Evolutionary conservation across 148 eudicot species (phyloP).

Genomic region (Chenopodium album): DNA sequence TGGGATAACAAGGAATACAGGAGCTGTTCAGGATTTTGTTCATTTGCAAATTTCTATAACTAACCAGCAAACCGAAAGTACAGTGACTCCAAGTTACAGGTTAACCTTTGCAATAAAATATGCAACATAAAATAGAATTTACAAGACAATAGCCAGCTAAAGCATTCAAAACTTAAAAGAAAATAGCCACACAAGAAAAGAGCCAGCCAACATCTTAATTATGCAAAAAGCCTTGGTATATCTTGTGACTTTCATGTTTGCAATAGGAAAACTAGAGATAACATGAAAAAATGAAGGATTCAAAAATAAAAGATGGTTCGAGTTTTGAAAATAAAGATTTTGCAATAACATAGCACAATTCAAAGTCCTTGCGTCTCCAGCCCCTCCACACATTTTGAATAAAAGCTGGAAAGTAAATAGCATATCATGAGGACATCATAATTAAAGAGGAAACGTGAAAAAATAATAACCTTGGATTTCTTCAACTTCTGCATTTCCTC

Average conservation of each 20-base stretch:
- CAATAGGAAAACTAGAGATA: neutral
- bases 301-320: neutral
- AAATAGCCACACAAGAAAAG: neutral
- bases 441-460: neutral
- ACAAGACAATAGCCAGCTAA: neutral
- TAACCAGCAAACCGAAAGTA: neutral
- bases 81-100: neutral
- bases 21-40: neutral
- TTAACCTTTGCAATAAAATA: neutral
- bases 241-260: neutral
- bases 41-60: neutral
- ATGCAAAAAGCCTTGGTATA: neutral
- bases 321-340: neutral
- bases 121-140: neutral
- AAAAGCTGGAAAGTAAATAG: neutral
- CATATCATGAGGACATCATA: conserved; percentile 1
- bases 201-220: neutral
- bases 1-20: neutral
- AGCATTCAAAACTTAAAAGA: neutral
- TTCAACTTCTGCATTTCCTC: conserved; percentile 31
- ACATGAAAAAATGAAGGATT: neutral
- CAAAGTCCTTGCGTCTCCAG: neutral
- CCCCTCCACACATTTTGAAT: neutral
- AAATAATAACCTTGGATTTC: conserved; percentile 37
- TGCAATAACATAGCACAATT: neutral